phyloP scores from a whole-genome alignment of 495 filamentous ascomycete genomes.

The Peziza echinospora region DNA sequence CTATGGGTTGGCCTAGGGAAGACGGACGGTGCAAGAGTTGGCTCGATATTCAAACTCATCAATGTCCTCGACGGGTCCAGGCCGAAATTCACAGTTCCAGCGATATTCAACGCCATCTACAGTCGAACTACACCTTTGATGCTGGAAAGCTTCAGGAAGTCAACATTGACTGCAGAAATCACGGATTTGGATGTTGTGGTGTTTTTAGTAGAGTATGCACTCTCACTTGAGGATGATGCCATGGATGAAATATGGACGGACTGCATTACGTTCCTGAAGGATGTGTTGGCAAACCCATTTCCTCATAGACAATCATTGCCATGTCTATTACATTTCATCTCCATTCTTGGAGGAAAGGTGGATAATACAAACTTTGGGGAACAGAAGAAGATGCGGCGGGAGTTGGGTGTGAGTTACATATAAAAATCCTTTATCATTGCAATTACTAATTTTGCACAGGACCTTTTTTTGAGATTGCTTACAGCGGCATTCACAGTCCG shows the following conservation, averaged over 20 bases:
- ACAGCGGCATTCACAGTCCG: conserved; percentile 80
- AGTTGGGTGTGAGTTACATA: conserved; percentile 50
- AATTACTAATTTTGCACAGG: conserved; percentile 31
- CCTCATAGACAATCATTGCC: conserved; percentile 83
- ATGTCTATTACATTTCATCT: conserved; percentile 67
- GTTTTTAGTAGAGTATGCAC: conserved; percentile 74
- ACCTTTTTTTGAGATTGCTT: conserved; percentile 67
- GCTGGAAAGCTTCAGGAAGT: conserved; percentile 59
- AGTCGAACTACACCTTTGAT: conserved; percentile 70
- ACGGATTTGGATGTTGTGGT: conserved; percentile 62
- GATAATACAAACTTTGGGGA: conserved; percentile 97
- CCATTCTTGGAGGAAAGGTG: conserved; percentile 75
- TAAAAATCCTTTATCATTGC: conserved; percentile 1
- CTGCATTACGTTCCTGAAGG: conserved; percentile 73
- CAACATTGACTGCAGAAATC: conserved; percentile 63
- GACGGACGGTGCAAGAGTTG: conserved; percentile 20
- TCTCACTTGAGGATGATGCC: conserved; percentile 86
- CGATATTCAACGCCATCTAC: conserved; percentile 94
- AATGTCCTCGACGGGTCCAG: conserved; percentile 80
- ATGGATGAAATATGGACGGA: conserved; percentile 98
- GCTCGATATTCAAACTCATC: conserved; percentile 54
- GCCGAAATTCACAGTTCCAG: conserved; percentile 80
- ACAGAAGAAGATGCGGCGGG: conserved; percentile 78
- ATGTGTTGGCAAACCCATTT: conserved; percentile 82
- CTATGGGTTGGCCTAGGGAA: conserved; percentile 36